Evolutionary conservation across 352 stramenopile species (phyloP), one percentile per base, ranked within the genome.

Genomic region (Aphanomyces euteiches): DNA sequence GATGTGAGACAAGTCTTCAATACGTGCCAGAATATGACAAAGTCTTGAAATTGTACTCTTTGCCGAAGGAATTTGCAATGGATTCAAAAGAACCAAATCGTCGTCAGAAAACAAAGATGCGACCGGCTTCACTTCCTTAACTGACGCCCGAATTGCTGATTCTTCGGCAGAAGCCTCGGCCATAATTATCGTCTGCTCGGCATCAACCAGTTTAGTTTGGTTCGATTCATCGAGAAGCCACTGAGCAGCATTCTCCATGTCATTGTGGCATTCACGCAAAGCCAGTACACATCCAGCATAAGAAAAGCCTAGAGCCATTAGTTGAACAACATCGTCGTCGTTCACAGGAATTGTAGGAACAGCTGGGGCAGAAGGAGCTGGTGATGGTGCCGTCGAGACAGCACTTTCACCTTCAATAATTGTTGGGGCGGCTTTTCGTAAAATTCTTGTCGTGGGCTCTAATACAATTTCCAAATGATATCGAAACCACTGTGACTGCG

Each of bases 1-100:
- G 38, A 99, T 89, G 77, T 99, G 96, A 8, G 95, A 98, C 41
- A 99, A 77, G 64, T 98, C 96, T 70, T 99, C 97, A 1, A 99
- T 74, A 7, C 96, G 87, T 58, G 87, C 90, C 0, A 99, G 82
- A 21, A 99, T 75, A 72, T 95, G 87, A 5, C 88, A 88, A 45
- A 99, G 77, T 34, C 82, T 67, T 47, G 47, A 68, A 78, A 50
- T 78, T 67, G 28, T 63, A 57, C 17, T 60, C 47, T 75, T 87
- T 38, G 75, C 80, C n/a, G 85, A 74, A 47, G 84, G 80, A 40
- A 88, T 92, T 61, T 96, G 90, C 5, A 98, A 75, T 56, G 98
- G 79, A 67, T 98, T 99, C 17, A 99, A 77, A 34, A 99, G 81
- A 56, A 98, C 79, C 15, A 81, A 78, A 56, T 95, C 82, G 7